Conservation (phyloP, 495 filamentous ascomycete species). For the Lineolata rhizophorae region DNA sequence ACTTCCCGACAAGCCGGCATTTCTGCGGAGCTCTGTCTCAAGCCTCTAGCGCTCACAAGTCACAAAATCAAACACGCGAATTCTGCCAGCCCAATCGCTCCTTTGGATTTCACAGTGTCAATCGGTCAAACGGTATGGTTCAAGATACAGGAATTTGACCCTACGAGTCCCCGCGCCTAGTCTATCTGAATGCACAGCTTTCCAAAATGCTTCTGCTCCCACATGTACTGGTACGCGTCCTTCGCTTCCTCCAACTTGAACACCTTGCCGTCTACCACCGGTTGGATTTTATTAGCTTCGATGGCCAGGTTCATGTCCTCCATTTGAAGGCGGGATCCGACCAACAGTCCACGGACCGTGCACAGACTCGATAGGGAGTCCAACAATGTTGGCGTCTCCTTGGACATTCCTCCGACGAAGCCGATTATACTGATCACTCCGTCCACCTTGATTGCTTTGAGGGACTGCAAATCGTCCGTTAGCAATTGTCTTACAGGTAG, state of each 20-base stretch:
- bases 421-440: slow-evolving; percentile 24
- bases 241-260: slow-evolving; percentile 16
- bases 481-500: too few species aligned
- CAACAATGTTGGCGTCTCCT: slow-evolving; percentile 16
- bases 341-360: slow-evolving; percentile 18
- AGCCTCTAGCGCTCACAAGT: too few species aligned
- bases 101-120: too few species aligned
- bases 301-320: slow-evolving; percentile 9
- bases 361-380: slow-evolving; percentile 15
- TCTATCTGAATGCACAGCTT: slow-evolving; percentile 45
- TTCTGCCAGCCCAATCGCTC: too few species aligned
- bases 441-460: slow-evolving; percentile 19
- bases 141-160: too few species aligned
- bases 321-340: slow-evolving; percentile 17
- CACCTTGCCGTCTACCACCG: slow-evolving; percentile 18
- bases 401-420: slow-evolving; percentile 16
- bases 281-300: slow-evolving; percentile 3
- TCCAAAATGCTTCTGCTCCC: slow-evolving; percentile 54
- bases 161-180: too few species aligned
- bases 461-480: slow-evolving; percentile 11
- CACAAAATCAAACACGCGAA: too few species aligned
- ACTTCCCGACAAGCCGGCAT: too few species aligned
- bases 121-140: too few species aligned
- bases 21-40: too few species aligned
- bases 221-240: slow-evolving; percentile 32